Percentiles rank a stretch among this genome's conserved stretches.
phyloP scores from a whole-genome alignment of 2,329 filamentous ascomycete genomes.

The Aspergillus neoniger region DNA sequence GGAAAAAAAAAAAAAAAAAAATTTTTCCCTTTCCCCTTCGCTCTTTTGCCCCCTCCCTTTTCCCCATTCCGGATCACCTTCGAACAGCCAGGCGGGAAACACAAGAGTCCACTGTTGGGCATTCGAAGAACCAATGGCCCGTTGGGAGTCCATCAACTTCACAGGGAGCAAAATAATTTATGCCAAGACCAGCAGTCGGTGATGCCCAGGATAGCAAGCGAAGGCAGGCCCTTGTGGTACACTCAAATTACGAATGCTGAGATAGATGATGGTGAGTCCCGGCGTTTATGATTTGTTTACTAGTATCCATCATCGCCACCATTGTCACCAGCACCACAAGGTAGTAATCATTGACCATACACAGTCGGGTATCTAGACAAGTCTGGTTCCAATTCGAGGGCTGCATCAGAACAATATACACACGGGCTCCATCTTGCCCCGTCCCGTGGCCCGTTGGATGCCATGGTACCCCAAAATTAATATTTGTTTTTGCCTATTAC shows the following conservation, averaged over 20 bases:
- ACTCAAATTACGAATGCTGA: neutral
- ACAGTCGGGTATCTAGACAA: conserved; percentile 2
- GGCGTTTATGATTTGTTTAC: neutral
- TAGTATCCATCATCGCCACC: conserved; percentile 1
- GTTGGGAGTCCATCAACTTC: conserved; percentile 11
- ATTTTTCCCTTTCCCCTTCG: conserved; percentile 7
- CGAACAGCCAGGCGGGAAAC: conserved; percentile 14
- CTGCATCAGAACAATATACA: conserved; percentile 16
- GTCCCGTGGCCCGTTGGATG: conserved; percentile 15
- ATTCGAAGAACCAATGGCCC: neutral
- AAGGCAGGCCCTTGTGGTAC: conserved; percentile 12
- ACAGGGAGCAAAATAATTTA: conserved; percentile 5
- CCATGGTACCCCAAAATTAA: conserved; percentile 18
- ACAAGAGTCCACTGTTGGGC: conserved; percentile 13
- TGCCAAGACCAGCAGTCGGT: conserved; percentile 14
- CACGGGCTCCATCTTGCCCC: conserved; percentile 15
- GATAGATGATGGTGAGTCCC: neutral
- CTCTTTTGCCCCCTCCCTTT: conserved; percentile 3
- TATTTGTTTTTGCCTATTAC: conserved; percentile 6
- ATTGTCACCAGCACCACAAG: conserved; percentile 1
- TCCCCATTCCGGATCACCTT: conserved; percentile 6
- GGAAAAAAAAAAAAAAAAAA: too few relatives aligned
- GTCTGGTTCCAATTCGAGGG: conserved; percentile 8
- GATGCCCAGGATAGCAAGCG: conserved; percentile 16
- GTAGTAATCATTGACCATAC: neutral